phyloP scores from a whole-genome alignment of 2,329 filamentous ascomycete genomes.

The Fusarium sambucinum region DNA sequence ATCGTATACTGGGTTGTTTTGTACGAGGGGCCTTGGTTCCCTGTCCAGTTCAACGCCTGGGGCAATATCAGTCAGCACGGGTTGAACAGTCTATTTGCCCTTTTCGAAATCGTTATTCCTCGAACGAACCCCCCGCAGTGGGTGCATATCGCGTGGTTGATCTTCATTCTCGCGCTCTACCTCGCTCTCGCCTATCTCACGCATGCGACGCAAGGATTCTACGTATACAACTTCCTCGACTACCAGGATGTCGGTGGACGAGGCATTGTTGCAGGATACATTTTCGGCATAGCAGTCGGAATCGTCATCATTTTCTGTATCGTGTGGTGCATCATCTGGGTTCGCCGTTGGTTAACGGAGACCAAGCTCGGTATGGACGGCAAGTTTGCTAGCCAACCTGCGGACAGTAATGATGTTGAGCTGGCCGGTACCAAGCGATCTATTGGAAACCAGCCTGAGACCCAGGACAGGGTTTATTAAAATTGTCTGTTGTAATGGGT shows the following conservation, averaged over 20 bases:
- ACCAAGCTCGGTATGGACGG: constrained; percentile 58
- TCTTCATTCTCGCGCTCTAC: constrained; percentile 79
- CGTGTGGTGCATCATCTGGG: constrained; percentile 63
- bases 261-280: constrained; percentile 71
- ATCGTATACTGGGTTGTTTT: constrained; percentile 77
- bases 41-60: constrained; percentile 67
- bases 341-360: constrained; percentile 64
- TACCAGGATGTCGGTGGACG: constrained; percentile 62
- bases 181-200: constrained; percentile 81
- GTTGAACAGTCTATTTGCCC: constrained; percentile 77
- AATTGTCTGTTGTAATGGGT: background rate
- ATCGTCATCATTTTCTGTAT: constrained; percentile 66
- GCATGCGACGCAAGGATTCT: constrained; percentile 75
- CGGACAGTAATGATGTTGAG: constrained; percentile 46
- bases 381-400: constrained; percentile 53
- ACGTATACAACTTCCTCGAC: constrained; percentile 84
- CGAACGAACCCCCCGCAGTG: constrained; percentile 71
- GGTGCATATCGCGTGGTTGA: constrained; percentile 74
- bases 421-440: constrained; percentile 45
- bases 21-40: constrained; percentile 65
- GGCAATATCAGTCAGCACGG: constrained; percentile 79
- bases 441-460: constrained; percentile 29
- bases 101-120: constrained; percentile 80
- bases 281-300: constrained; percentile 68
- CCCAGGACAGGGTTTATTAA: constrained; percentile 38